Percentiles rank a stretch among this genome's conserved stretches.
phyloP scores from a whole-genome alignment of 2,329 filamentous ascomycete species.

The Fusarium poae region DNA sequence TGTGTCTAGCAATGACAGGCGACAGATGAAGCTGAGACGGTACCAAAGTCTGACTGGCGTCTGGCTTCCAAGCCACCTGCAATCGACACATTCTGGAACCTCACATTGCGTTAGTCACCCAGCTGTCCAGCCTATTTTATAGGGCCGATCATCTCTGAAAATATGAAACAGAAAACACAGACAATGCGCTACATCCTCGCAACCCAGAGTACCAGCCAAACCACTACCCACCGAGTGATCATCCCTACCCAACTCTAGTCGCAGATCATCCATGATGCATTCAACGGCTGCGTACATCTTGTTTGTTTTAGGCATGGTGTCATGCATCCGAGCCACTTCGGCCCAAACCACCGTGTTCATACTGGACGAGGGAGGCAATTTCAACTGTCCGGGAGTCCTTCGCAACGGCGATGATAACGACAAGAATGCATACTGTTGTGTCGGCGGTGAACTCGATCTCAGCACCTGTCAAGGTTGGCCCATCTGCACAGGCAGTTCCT shows the following conservation, averaged over 20 bases:
- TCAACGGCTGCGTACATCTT: not conserved
- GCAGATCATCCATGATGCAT: not conserved
- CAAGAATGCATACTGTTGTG: slow-evolving; percentile 13
- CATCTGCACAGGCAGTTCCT: slow-evolving; percentile 18
- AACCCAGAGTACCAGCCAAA: not conserved
- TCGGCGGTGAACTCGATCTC: slow-evolving; percentile 19
- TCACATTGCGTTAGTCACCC: not conserved
- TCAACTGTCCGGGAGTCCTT: slow-evolving; percentile 17
- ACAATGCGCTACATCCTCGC: not conserved
- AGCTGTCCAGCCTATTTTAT: not conserved
- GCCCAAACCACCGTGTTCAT: not conserved
- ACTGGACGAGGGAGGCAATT: not conserved
- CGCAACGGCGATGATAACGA: not conserved
- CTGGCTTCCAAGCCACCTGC: not conserved
- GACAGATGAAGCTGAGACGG: not conserved
- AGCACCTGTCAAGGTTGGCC: slow-evolving; percentile 31
- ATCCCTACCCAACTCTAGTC: not conserved
- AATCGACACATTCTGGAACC: not conserved
- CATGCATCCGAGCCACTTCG: not conserved
- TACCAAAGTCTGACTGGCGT: not conserved
- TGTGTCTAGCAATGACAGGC: not conserved
- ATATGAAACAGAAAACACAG: not conserved
- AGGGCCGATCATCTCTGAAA: not conserved
- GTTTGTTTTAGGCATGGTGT: not conserved
- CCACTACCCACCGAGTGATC: not conserved